Base-by-base conservation (phyloP, 129 eudicot species). In the Artemisia annua region DNA sequence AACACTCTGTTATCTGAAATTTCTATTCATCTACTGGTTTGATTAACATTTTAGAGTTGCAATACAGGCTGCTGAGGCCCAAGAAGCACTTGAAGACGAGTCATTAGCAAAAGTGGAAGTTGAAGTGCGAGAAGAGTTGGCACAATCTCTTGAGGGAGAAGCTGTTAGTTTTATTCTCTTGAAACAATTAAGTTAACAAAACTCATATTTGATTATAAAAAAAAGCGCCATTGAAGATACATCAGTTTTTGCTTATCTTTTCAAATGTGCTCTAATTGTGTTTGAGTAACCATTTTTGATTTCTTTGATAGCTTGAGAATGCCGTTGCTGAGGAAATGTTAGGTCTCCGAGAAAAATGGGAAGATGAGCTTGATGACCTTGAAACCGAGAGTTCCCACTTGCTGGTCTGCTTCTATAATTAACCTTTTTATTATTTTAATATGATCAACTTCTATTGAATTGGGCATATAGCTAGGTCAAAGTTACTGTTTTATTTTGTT, bases 21-120 rank as follows among this genome's bases (percentile, higher is more conserved):
- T 52, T 18, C 48, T 65, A 0, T 49, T 22, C 7, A 1, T 50
- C 5, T 51, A 69, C 19, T 57, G n/a, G 20, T 71, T 58, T 14
- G 71, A n/a, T 10, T 54, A 63, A 53, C 67, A 43, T 55, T 43
- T 28, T 63, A 10, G 13, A 63, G 58, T 66, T 78, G 14, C n/a
- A 56, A 71, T 64, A 22, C 76, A 95, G 99, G 99, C 99, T 73
- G 99, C 99, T 17, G 97, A 95, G 81, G 99, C 97, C 69, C 99
- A 91, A 83, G 99, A 95, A 82, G 80, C 99, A 14, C 86, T 95
- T 19, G 99, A 95, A 83, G 92, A 86, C 8, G 99, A 95, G 83
- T 82, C 99, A 26, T 64, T 95, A 75, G 87, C 84, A 12, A 85
- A 79, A 81, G 91, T 95, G 32, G 97, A 95, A 82, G 80, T 59